phyloP scores from a whole-genome alignment of 2,329 filamentous ascomycete species.

The Penicillium sp. region DNA sequence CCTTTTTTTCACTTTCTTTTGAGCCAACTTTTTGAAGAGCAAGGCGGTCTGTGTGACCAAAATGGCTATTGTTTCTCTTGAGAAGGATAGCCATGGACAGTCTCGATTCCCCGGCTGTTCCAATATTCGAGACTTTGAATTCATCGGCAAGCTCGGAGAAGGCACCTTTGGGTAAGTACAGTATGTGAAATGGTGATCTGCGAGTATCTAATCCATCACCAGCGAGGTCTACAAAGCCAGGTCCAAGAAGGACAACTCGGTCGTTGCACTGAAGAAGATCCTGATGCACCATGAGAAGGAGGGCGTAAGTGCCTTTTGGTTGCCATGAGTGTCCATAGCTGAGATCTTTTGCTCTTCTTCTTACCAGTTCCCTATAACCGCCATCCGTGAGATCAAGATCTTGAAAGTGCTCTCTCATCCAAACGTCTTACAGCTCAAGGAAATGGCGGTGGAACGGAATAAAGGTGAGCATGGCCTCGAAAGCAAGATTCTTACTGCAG shows the following conservation, averaged over 20 bases:
- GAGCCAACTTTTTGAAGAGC: too few relatives aligned
- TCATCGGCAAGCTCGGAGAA: conserved; percentile 67
- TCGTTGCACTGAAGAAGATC: conserved; percentile 95
- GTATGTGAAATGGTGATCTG: conserved; percentile 1
- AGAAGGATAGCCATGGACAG: conserved; percentile 47
- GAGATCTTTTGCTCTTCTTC: not conserved
- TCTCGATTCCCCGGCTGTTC: conserved; percentile 80
- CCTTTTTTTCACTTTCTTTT: too few relatives aligned
- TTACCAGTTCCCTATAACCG: conserved; percentile 86
- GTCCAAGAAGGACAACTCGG: conserved; percentile 67
- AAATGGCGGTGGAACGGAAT: conserved; percentile 88
- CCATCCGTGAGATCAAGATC: conserved; percentile 94
- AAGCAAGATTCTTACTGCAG: conserved; percentile 1
- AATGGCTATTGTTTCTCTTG: conserved; percentile 44
- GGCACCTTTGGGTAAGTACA: conserved; percentile 80
- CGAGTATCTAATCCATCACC: conserved; percentile 12
- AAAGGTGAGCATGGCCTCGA: conserved; percentile 54
- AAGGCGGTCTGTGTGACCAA: too few relatives aligned
- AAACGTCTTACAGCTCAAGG: conserved; percentile 82
- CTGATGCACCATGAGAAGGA: conserved; percentile 99
- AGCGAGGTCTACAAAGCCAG: conserved; percentile 89
- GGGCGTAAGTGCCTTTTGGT: conserved; percentile 56
- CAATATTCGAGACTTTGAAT: conserved; percentile 43
- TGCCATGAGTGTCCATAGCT: not conserved
- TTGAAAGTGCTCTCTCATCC: conserved; percentile 90